Evolutionary conservation across 345 rosid genomes (phyloP), one percentile per base, ranked within the genome.

Genomic region (Camelina laxa): DNA sequence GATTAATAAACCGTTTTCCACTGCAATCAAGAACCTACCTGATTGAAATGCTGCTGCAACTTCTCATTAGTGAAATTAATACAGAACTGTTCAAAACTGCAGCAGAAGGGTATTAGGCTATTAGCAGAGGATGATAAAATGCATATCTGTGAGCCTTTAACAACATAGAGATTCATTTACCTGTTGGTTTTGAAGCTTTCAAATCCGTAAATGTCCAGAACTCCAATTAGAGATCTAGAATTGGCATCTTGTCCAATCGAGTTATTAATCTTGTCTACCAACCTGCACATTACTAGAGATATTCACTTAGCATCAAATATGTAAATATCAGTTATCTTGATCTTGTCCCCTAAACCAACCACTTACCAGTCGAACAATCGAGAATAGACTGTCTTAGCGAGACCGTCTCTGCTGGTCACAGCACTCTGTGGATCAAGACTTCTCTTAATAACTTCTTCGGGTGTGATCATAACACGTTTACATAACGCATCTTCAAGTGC

Each of bases 31-130:
- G 38, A 73, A 65, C 62, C 69, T 72, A 88, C 97, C 98, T 91
- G 96, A 79, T 91, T 93, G 85, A 93, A 93, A 85, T 91, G 98
- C 65, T 93, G 98, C 81, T 93, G 97, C 87, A 93, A 80, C 85
- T 93, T 93, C 86, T 93, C 98, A 69, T 93, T 93, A 38, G 98
- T 91, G 84, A 87, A 93, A 79, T 91, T 93, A 65, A 93, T 93
- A 72, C 98, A 93, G 64, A 93, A 93, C 85, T 93, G 97, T 85
- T 93, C 97, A 74, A 93, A 93, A 80, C 97, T 93, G 91, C 82
- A 76, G 35, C 9, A 45, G 33, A 31, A 69, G 8, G 42, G 49
- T 63, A 65, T 77, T 27, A 69, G 9, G 48, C 44, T 63, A 65
- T 77, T 57, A 79, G 74, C 64, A 66, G 53, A 60, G 12, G 48